phyloP scores from a whole-genome alignment of 176 grass and related monocot genomes.

The Aegilops umbellulata region DNA sequence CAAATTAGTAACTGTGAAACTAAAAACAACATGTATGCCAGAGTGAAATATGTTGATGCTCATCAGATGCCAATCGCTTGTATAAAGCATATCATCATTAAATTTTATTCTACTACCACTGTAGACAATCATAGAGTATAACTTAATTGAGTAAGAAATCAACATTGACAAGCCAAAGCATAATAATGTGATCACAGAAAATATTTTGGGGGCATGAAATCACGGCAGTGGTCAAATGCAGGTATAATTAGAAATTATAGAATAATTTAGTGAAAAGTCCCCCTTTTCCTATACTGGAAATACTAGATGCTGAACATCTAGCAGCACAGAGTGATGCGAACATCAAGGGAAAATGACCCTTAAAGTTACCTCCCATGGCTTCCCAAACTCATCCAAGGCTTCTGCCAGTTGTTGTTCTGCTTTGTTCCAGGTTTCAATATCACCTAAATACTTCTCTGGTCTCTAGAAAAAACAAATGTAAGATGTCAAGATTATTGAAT shows the following conservation, averaged over 20 bases:
- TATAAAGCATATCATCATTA: background rate
- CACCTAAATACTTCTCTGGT: conserved; percentile 95
- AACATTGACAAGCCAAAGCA: background rate
- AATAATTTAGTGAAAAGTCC: background rate
- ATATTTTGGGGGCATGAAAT: background rate
- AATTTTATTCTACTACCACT: background rate
- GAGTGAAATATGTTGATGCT: background rate
- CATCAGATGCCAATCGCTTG: background rate
- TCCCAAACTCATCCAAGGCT: conserved; percentile 94
- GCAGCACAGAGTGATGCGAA: background rate
- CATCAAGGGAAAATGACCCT: background rate
- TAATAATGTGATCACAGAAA: background rate
- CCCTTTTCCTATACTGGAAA: background rate
- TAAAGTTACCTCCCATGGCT: conserved; percentile 75
- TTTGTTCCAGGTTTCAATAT: conserved; percentile 95
- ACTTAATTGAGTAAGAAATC: background rate
- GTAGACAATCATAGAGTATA: background rate
- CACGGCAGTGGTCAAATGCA: background rate
- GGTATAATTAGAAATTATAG: background rate
- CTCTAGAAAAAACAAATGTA: conserved; percentile 40
- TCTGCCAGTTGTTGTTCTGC: conserved; percentile 85
- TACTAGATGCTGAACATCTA: background rate
- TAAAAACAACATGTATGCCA: background rate
- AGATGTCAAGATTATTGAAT: background rate
- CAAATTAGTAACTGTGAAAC: background rate